Evolutionary conservation across 192 early-diverging fungal genomes (phyloP).

Genomic region (Rhizophagus sp.): DNA sequence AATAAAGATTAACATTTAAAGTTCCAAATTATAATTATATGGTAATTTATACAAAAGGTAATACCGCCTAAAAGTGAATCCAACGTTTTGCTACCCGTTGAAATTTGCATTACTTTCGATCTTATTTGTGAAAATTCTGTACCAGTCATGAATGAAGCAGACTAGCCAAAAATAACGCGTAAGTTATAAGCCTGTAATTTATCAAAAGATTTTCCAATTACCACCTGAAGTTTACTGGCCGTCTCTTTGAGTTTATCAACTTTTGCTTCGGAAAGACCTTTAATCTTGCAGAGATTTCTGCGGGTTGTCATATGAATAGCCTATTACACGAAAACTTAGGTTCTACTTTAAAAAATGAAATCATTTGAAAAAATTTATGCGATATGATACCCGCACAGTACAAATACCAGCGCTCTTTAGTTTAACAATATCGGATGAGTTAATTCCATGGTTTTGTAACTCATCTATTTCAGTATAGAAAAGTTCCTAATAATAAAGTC

Average conservation of each 20-base stretch:
- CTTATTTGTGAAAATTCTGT: conserved; percentile 55
- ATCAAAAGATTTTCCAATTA: not conserved
- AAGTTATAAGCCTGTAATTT: not conserved
- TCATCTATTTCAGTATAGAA: conserved; percentile 53
- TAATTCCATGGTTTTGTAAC: conserved; percentile 70
- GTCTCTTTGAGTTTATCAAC: conserved; percentile 89
- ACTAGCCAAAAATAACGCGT: conserved; percentile 24
- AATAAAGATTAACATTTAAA: not conserved
- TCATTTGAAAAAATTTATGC: not conserved
- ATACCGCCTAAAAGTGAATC: conserved; percentile 72
- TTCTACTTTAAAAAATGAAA: not conserved
- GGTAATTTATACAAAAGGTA: not conserved
- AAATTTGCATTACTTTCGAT: conserved; percentile 63
- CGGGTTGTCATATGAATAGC: conserved; percentile 76
- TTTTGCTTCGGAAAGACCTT: conserved; percentile 82
- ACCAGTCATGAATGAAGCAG: conserved; percentile 69
- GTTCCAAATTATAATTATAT: not conserved
- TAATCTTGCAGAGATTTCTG: conserved; percentile 66
- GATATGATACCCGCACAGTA: conserved; percentile 61
- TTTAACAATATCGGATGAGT: conserved; percentile 76
- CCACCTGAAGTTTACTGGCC: conserved; percentile 60
- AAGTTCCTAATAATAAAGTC: conserved; percentile 26
- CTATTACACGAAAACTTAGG: conserved; percentile 34
- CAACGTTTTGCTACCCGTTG: conserved; percentile 78
- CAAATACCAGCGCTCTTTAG: conserved; percentile 76